Percentiles rank a stretch among this genome's conserved stretches.
These are phyloP conservation scores for Gryganskiella cystojenkinii DNA, from an alignment of 192 early-diverging fungal genomes.

Conservation along the genomic window DNA sequence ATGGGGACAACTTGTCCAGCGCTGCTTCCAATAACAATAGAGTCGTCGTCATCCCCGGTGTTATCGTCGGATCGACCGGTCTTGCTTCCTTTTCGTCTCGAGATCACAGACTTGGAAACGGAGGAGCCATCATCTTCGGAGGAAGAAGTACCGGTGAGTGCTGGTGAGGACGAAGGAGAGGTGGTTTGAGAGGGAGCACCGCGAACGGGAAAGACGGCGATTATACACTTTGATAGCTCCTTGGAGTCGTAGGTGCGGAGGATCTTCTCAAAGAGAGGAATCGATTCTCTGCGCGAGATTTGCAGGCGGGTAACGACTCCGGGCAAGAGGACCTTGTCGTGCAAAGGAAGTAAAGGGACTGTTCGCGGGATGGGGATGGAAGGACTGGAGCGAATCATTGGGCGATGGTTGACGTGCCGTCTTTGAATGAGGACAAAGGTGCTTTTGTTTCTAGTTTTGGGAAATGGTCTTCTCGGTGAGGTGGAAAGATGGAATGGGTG, in stretches of 20 bases:
- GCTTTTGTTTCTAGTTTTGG: not conserved
- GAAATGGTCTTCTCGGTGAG: not conserved
- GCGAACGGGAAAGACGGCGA: constrained; percentile 56
- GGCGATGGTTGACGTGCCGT: too few relatives aligned
- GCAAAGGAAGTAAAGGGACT: constrained; percentile 60
- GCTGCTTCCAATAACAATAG: constrained; percentile 5
- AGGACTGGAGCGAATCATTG: constrained; percentile 39
- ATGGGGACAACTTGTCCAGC: constrained; percentile 18
- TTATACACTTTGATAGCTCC: constrained; percentile 48
- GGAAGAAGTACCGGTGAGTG: not conserved
- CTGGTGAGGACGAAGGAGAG: not conserved
- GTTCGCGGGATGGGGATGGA: constrained; percentile 56
- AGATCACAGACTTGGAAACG: not conserved
- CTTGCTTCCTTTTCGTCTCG: not conserved
- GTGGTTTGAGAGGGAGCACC: too few relatives aligned
- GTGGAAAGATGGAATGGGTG: not conserved
- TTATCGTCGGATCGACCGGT: not conserved
- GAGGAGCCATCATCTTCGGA: not conserved
- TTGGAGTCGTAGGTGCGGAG: constrained; percentile 52
- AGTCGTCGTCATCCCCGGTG: not conserved
- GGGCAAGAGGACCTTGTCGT: constrained; percentile 71
- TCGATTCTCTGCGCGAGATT: constrained; percentile 66
- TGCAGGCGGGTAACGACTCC: constrained; percentile 69
- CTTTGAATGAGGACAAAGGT: not conserved
- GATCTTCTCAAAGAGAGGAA: constrained; percentile 60